These are phyloP conservation scores for Reutealis trisperma DNA, from an alignment of 345 rosid species.

Conservation along the genomic window DNA sequence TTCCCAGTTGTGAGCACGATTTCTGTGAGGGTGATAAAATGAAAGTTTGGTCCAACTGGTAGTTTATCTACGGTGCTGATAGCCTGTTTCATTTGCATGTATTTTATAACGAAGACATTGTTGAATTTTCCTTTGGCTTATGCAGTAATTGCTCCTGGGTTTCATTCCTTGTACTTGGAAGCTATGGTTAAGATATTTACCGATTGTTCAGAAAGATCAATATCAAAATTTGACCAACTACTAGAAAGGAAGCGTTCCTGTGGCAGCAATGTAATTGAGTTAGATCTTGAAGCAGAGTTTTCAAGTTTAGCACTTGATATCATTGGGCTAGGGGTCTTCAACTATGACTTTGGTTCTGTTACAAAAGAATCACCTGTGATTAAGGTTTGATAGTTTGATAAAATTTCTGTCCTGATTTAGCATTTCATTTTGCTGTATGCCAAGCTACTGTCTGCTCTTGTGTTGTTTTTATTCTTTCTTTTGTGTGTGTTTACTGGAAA, in stretches of 20 bases:
- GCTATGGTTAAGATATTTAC: slow-evolving; percentile 84
- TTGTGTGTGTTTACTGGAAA: background rate
- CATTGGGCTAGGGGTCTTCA: slow-evolving; percentile 93
- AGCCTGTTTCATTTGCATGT: background rate
- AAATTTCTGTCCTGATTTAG: background rate
- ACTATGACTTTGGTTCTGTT: slow-evolving; percentile 90
- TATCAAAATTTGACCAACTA: slow-evolving; percentile 70
- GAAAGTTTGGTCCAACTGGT: background rate
- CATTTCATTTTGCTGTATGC: slow-evolving; percentile 6
- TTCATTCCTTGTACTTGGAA: slow-evolving; percentile 77
- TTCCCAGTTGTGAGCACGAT: background rate
- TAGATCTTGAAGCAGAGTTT: slow-evolving; percentile 95
- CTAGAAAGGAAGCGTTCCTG: slow-evolving; percentile 41
- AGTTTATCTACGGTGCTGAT: background rate
- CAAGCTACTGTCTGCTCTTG: background rate
- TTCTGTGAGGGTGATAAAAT: background rate
- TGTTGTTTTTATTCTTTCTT: background rate
- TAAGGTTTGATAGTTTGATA: slow-evolving; percentile 62
- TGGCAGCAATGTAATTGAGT: slow-evolving; percentile 52
- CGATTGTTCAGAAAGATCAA: slow-evolving; percentile 72
- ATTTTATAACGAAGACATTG: background rate
- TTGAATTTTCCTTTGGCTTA: slow-evolving; percentile 5
- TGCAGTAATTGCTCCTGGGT: slow-evolving; percentile 91
- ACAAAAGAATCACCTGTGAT: slow-evolving; percentile 94
- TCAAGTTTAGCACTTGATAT: slow-evolving; percentile 93